Conservation (phyloP, 164 flowering plant species). For the Magnolia changhungtana region DNA sequence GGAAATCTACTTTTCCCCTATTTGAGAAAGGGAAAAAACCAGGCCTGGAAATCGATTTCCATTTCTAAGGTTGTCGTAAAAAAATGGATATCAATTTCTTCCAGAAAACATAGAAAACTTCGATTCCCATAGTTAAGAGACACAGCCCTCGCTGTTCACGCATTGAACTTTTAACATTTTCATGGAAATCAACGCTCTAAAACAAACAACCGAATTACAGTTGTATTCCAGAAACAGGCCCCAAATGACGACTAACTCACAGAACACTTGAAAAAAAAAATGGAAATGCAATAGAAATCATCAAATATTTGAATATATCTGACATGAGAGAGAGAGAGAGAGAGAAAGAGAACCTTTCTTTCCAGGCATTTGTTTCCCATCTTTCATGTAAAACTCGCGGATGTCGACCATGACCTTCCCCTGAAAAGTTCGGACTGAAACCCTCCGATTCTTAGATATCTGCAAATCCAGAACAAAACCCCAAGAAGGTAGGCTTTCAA, state of each 20-base stretch:
- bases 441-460: slow-evolving; percentile 70
- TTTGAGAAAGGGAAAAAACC: no score
- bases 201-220: no score
- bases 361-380: slow-evolving; percentile 73
- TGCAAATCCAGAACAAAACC: slow-evolving; percentile 11
- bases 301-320: background rate
- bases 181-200: no score
- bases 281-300: background rate
- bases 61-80: no score
- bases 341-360: slow-evolving; percentile 56
- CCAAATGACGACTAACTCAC: background rate
- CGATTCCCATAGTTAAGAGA: no score
- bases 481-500: background rate
- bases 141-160: no score
- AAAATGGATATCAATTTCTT: no score
- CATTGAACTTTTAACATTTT: no score
- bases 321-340: background rate
- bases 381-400: slow-evolving; percentile 76
- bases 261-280: background rate
- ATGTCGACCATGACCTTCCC: slow-evolving; percentile 72
- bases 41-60: no score
- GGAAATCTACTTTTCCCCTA: no score
- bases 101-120: background rate
- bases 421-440: slow-evolving; percentile 66
- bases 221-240: background rate